Conservation (phyloP, 495 filamentous ascomycete genomes). For the Gamarada debralockiae region DNA sequence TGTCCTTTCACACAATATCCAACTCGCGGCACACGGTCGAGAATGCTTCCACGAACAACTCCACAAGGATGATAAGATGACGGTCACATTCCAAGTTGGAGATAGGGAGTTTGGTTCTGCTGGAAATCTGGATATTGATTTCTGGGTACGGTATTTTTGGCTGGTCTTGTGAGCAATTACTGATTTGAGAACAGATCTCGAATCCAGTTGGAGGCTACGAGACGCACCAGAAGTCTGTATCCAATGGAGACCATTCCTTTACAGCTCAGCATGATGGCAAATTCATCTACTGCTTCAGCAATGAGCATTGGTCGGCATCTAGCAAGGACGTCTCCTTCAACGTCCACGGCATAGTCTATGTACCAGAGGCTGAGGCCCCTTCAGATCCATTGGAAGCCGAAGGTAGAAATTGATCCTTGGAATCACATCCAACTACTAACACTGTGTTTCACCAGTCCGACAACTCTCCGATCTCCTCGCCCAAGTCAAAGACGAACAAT, state of each 20-base stretch:
- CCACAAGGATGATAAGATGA: constrained; percentile 95
- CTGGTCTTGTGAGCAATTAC: background rate
- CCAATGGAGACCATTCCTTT: constrained; percentile 92
- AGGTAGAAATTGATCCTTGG: constrained; percentile 43
- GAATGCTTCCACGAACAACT: constrained; percentile 97
- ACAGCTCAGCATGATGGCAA: constrained; percentile 79
- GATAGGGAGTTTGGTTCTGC: constrained; percentile 93
- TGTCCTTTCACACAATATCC: constrained; percentile 85
- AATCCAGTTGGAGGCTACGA: constrained; percentile 72
- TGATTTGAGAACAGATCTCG: constrained; percentile 61
- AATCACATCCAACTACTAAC: background rate
- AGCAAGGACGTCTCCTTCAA: constrained; percentile 99
- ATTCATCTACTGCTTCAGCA: constrained; percentile 97
- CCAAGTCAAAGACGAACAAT: constrained; percentile 95
- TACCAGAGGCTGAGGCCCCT: constrained; percentile 78
- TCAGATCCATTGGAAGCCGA: constrained; percentile 89
- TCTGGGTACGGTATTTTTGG: constrained; percentile 68
- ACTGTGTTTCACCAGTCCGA: constrained; percentile 55
- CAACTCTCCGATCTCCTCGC: constrained; percentile 78
- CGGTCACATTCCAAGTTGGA: constrained; percentile 96
- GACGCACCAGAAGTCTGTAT: constrained; percentile 70
- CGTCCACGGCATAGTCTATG: constrained; percentile 97
- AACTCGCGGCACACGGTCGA: constrained; percentile 81
- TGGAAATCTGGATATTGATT: constrained; percentile 94
- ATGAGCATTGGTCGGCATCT: constrained; percentile 88